A percentile compares a stretch with the other conserved stretches of the same genome.
These are phyloP conservation scores for Peniophora sp. DNA, from an alignment of 1,284 basidiomycete genomes.

Conservation along the genomic window DNA sequence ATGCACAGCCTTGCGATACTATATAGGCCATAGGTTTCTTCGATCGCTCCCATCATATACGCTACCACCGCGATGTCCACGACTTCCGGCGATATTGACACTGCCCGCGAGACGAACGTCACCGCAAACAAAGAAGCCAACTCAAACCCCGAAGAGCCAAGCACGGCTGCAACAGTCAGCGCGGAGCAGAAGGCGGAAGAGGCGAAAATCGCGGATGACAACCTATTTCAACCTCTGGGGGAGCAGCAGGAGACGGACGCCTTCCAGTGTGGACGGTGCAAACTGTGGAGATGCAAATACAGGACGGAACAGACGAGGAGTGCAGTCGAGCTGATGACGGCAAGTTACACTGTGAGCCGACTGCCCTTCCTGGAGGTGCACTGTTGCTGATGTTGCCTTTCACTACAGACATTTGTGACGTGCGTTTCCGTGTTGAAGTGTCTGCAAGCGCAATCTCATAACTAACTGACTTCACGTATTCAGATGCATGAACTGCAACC, in stretches of 20 bases:
- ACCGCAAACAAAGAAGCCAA: too few species aligned
- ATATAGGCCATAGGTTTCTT: too few species aligned
- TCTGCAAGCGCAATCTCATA: neutral
- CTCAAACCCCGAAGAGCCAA: too few species aligned
- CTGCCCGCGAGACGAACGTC: too few species aligned
- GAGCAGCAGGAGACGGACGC: slow-evolving; percentile 94
- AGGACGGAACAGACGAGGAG: slow-evolving; percentile 92
- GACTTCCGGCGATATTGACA: too few species aligned
- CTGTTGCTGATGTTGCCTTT: slow-evolving; percentile 11
- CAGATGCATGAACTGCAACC: slow-evolving; percentile 53
- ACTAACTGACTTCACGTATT: neutral
- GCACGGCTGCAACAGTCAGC: slow-evolving; percentile 95
- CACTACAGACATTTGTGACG: slow-evolving; percentile 27
- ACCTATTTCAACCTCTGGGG: slow-evolving; percentile 92
- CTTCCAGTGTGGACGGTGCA: slow-evolving; percentile 95
- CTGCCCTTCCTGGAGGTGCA: too few species aligned
- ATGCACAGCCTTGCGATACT: too few species aligned
- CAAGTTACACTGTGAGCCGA: too few species aligned
- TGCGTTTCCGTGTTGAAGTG: slow-evolving; percentile 13
- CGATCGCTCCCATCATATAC: too few species aligned
- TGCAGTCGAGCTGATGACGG: slow-evolving; percentile 96
- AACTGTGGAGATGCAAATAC: slow-evolving; percentile 86
- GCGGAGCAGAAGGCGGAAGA: slow-evolving; percentile 84
- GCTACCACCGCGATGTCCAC: too few species aligned
- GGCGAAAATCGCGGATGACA: slow-evolving; percentile 78